Evolutionary conservation across 2,329 filamentous ascomycete genomes (phyloP).

Genomic region (Penicillium expansum): DNA sequence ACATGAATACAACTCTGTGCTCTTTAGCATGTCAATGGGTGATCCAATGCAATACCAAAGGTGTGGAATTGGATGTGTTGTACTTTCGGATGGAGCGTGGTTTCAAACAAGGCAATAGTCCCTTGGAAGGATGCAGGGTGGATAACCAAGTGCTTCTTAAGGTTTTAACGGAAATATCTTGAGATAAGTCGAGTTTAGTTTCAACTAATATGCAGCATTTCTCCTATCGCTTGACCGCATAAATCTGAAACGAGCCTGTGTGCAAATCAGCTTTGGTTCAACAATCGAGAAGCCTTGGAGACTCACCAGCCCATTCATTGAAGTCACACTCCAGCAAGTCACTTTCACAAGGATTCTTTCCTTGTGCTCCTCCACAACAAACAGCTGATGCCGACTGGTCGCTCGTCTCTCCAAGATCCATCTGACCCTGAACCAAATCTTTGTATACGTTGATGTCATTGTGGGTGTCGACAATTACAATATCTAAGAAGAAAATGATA

Average conservation of each 20-base stretch:
- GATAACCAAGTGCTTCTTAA: slow-evolving; percentile 9
- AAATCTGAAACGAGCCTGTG: too few species aligned
- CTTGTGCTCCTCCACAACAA: too few species aligned
- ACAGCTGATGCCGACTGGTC: too few species aligned
- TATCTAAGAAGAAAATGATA: not conserved
- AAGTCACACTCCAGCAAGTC: too few species aligned
- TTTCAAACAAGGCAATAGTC: slow-evolving; percentile 2
- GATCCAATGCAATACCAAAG: slow-evolving; percentile 6
- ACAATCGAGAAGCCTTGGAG: too few species aligned
- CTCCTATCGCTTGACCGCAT: too few species aligned
- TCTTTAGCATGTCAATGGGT: slow-evolving; percentile 7
- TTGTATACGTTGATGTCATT: too few species aligned
- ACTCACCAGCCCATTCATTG: too few species aligned
- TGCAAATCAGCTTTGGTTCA: too few species aligned
- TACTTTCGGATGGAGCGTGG: slow-evolving; percentile 6
- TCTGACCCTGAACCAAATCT: too few species aligned
- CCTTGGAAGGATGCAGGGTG: slow-evolving; percentile 6
- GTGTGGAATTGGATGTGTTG: slow-evolving; percentile 7
- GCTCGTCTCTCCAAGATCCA: too few species aligned
- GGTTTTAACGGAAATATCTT: slow-evolving; percentile 9
- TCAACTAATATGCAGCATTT: not conserved
- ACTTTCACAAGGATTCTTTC: too few species aligned
- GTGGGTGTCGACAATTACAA: not conserved
- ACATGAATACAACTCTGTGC: slow-evolving; percentile 6
- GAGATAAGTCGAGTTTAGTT: not conserved